Percentiles rank a stretch among this genome's conserved stretches.
phyloP scores from a whole-genome alignment of 345 rosid species.

The Viola odorata region DNA sequence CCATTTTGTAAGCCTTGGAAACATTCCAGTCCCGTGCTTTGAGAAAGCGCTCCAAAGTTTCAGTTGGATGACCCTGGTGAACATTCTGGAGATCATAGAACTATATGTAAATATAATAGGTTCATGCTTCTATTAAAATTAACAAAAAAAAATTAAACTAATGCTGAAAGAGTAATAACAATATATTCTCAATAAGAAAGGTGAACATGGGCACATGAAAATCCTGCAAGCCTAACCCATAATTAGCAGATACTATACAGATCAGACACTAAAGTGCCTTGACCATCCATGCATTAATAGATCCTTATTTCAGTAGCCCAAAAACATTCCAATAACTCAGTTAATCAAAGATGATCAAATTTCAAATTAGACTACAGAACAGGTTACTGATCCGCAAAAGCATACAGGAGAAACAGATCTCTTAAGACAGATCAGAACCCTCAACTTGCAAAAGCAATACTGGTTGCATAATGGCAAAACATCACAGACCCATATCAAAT shows the following conservation, averaged over 20 bases:
- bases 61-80: constrained; percentile 27
- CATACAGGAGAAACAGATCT: background rate
- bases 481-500: constrained; percentile 23
- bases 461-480: background rate
- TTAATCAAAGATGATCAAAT: background rate
- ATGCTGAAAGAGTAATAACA: background rate
- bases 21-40: constrained; percentile 32
- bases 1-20: constrained; percentile 30
- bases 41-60: constrained; percentile 27
- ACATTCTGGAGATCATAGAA: constrained; percentile 15
- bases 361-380: background rate
- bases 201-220: background rate
- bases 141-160: background rate
- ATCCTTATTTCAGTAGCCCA: background rate
- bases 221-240: background rate
- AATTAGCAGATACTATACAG: background rate
- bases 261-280: background rate
- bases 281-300: background rate
- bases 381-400: background rate
- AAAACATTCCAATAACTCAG: background rate
- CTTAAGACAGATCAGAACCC: constrained; percentile 17
- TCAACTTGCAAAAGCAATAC: constrained; percentile 8
- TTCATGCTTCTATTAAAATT: background rate
- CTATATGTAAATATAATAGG: background rate
- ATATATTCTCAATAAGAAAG: background rate